Conservation (phyloP, 2,329 filamentous ascomycete species). For the Uncinocarpus reesii region DNA sequence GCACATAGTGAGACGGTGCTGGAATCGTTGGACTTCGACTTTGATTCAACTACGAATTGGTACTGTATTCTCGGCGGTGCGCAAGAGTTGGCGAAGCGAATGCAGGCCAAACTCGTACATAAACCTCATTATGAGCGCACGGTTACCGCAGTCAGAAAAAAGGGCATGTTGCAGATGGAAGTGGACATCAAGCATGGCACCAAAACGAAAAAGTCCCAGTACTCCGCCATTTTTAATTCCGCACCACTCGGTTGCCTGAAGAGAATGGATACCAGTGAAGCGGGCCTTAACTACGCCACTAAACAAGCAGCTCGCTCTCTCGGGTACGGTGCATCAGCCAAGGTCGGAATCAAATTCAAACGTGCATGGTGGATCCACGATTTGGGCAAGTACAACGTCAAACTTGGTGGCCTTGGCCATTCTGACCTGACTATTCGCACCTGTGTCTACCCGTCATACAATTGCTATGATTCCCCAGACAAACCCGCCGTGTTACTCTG, state of each 20-base stretch:
- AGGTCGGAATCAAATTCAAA: conserved; percentile 1
- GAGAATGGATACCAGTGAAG: not conserved
- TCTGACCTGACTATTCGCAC: not conserved
- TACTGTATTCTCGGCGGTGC: not conserved
- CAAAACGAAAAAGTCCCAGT: not conserved
- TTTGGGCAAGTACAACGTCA: not conserved
- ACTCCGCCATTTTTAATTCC: not conserved
- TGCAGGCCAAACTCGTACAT: not conserved
- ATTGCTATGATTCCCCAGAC: not conserved
- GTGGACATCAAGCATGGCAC: not conserved
- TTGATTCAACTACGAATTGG: not conserved
- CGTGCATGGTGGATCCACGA: conserved; percentile 2
- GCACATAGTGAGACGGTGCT: not conserved
- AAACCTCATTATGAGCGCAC: not conserved
- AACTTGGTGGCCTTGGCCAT: not conserved
- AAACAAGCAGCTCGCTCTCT: not conserved
- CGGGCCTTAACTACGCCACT: not conserved
- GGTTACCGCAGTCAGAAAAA: not conserved
- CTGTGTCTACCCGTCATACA: conserved; percentile 1
- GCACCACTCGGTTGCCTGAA: not conserved
- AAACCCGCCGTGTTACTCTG: not conserved
- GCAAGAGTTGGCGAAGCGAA: not conserved
- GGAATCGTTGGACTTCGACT: not conserved
- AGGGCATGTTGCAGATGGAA: not conserved
- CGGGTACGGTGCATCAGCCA: not conserved